Conservation (phyloP, 768 basidiomycete species). For the Epithele typhae region DNA sequence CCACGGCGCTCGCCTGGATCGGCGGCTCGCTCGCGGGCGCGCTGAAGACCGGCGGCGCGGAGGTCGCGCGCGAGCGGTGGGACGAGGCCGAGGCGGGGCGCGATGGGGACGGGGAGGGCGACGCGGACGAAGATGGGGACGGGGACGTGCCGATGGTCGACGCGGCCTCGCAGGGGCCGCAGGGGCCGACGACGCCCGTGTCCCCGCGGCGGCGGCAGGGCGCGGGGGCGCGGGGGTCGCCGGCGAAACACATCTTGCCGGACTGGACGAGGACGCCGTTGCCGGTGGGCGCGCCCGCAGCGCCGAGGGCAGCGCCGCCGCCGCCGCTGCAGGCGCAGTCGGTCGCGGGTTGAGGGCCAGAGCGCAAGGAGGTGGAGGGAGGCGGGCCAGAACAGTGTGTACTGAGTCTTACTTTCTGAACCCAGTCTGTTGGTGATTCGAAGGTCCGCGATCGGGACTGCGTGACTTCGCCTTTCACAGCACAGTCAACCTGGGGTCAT, state of each 20-base stretch:
- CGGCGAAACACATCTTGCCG: conserved; percentile 50
- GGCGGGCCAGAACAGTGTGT: too few relatives aligned
- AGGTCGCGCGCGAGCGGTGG: conserved; percentile 82
- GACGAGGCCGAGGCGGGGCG: conserved; percentile 56
- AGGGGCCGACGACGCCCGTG: conserved; percentile 4
- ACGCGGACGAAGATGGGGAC: conserved; percentile 23
- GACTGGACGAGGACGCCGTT: conserved; percentile 78
- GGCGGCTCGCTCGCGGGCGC: conserved; percentile 93
- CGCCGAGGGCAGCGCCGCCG: conserved; percentile 21
- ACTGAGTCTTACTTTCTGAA: too few relatives aligned
- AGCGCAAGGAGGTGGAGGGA: too few relatives aligned
- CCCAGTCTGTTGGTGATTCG: too few relatives aligned
- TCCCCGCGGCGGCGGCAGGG: conserved; percentile 12
- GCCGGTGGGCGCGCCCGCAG: conserved; percentile 59
- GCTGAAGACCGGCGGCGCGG: conserved; percentile 81
- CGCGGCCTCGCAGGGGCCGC: background rate
- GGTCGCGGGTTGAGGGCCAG: conserved; percentile 3
- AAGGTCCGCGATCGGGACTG: too few relatives aligned
- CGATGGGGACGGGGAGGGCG: conserved; percentile 32
- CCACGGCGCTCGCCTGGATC: conserved; percentile 83
- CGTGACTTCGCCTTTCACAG: too few relatives aligned
- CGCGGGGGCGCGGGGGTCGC: conserved; percentile 21
- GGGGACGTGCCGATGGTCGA: conserved; percentile 32
- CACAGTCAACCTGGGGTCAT: too few relatives aligned
- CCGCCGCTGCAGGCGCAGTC: conserved; percentile 15